Percentiles rank a stretch among this genome's conserved stretches.
Evolutionary conservation across 169 alveolate species (phyloP).

Genomic region (Babesia divergens): DNA sequence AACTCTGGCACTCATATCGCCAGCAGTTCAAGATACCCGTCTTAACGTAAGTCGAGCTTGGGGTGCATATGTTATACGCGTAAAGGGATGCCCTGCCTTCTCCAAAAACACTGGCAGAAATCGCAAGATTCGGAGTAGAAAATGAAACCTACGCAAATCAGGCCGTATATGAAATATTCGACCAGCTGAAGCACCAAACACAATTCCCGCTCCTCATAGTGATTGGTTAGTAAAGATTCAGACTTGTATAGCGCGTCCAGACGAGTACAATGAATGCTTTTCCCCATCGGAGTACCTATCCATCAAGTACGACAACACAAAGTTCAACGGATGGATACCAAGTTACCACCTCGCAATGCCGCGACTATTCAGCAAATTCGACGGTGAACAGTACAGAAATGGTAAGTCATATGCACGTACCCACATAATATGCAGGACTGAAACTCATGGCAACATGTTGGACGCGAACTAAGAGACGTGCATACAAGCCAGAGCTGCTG

Average conservation of each 20-base stretch:
- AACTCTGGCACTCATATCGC: conserved; percentile 60
- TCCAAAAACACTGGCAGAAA: conserved; percentile 67
- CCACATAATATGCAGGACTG: conserved; percentile 6
- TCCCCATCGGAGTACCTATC: conserved; percentile 77
- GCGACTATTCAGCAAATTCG: conserved; percentile 66
- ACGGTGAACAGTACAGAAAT: conserved; percentile 65
- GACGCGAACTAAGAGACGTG: conserved; percentile 68
- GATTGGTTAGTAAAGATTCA: conserved; percentile 28
- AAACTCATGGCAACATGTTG: conserved; percentile 73
- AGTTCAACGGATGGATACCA: conserved; percentile 77
- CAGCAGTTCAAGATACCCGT: conserved; percentile 63
- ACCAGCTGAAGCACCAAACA: conserved; percentile 75
- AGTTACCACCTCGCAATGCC: conserved; percentile 77
- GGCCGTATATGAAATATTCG: conserved; percentile 71
- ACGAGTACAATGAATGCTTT: conserved; percentile 66
- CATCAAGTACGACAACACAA: conserved; percentile 73
- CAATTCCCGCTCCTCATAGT: conserved; percentile 65
- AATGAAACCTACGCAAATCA: conserved; percentile 72
- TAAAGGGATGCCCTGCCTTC: conserved; percentile 61
- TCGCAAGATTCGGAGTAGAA: conserved; percentile 68
- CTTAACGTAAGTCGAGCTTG: conserved; percentile 16
- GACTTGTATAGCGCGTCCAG: conserved; percentile 5
- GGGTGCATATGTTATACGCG: too few relatives aligned
- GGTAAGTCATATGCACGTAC: conserved; percentile 6
- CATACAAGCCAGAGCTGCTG: conserved; percentile 67